Evolutionary conservation across 2,329 filamentous ascomycete genomes (phyloP), one percentile per base, ranked within the genome.

Genomic region (Beauveria caledonica): DNA sequence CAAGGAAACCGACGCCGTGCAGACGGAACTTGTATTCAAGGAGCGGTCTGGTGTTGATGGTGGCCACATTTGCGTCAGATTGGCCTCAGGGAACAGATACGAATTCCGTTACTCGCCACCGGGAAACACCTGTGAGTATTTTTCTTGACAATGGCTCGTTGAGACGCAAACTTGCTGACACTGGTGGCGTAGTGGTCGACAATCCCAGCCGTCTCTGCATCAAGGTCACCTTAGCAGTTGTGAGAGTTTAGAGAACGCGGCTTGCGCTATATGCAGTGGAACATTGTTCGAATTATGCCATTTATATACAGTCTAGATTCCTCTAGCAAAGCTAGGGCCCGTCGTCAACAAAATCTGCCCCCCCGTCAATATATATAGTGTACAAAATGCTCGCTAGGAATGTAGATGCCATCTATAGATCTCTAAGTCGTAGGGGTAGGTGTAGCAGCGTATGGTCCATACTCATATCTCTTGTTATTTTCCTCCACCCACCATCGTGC

Each of bases 41-140:
- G 65, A 68, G 6, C 70, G 72, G 2, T 68, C 67, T 9, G 66
- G 66, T 27, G 49, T 66, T 5, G 65, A 63, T 1, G 74, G 74
- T 17, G 76, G 75, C 7, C 67, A 73, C 49, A 68, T 78, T 39
- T 75, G 76, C 52, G 73, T 78, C 6, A 68, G 75, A 42, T 62
- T 61, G 29, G 71, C 73, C 1, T 73, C 71, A 5, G 74, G 73
- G 8, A 68, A 70, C 51, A 70, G 66, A 33, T 70, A 74, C 45
- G 76, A 78, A 60, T 77, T 77, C 64, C 72, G 76, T 40, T 78
- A 73, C 66, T 76, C 74, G 21, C 74, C 74, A 15, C 70, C 71
- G 1, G 72, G 69, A 15, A 77, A 74, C 50, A 67, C 70, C 10
- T 66, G 76, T 77, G 62, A 57, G 66, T 59, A 8, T 4, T 15